Percentiles rank a stretch among this genome's conserved stretches.
Evolutionary conservation across 257 asterid species (phyloP).

Genomic region (Solanum virginianum): DNA sequence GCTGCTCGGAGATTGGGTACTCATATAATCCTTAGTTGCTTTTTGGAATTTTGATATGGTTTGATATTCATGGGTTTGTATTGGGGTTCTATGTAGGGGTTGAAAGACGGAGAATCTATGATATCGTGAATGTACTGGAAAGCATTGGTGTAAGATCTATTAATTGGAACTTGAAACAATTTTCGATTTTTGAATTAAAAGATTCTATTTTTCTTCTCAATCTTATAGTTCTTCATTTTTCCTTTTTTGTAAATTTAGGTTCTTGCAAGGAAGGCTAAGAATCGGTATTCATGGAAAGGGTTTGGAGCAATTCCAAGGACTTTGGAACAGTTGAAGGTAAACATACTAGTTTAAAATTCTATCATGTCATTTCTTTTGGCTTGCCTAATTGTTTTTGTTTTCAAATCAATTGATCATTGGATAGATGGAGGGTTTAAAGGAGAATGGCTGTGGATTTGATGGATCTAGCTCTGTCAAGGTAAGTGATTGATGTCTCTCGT

Average conservation of each 20-base stretch:
- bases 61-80: neutral
- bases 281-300: constrained; percentile 91
- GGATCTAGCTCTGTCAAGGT: constrained; percentile 21
- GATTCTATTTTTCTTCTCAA: neutral
- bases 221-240: neutral
- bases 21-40: neutral
- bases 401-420: neutral
- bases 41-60: neutral
- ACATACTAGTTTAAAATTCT: neutral
- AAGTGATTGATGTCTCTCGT: neutral
- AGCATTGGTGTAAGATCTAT: constrained; percentile 80
- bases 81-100: constrained; percentile 38
- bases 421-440: constrained; percentile 65
- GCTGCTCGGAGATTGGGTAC: constrained; percentile 77
- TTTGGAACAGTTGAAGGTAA: constrained; percentile 59
- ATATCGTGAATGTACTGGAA: constrained; percentile 86
- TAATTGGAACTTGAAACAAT: neutral
- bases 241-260: constrained; percentile 29
- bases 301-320: constrained; percentile 68
- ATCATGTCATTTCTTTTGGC: neutral
- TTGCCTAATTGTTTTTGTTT: neutral
- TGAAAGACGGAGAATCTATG: constrained; percentile 97
- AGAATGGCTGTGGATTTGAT: constrained; percentile 35
- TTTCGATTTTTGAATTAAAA: neutral
- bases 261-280: constrained; percentile 77